phyloP scores from a whole-genome alignment of 768 basidiomycete genomes.

The Rhizopogon rudus region DNA sequence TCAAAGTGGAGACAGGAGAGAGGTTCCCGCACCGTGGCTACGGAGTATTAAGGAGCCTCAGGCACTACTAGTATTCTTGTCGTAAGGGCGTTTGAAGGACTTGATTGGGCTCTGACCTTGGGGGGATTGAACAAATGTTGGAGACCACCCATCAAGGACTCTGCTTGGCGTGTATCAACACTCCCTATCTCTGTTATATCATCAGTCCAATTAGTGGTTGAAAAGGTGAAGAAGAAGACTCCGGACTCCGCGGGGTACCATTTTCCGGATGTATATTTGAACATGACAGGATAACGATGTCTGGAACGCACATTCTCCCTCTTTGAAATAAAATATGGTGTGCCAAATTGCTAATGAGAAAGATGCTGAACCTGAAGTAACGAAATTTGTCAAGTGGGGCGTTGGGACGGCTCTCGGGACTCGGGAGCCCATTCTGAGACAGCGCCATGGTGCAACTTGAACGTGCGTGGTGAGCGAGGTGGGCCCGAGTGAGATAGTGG shows the following conservation, averaged over 20 bases:
- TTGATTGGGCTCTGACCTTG: neutral
- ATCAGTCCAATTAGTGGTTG: neutral
- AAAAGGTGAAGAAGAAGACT: neutral
- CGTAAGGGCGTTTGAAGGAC: neutral
- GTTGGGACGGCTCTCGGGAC: neutral
- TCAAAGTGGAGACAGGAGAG: neutral
- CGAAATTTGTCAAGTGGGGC: too few species aligned
- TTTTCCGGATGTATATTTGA: too few species aligned
- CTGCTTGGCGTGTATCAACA: neutral
- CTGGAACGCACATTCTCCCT: neutral
- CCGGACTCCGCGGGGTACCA: neutral
- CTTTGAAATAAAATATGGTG: neutral
- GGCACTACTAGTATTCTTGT: too few species aligned
- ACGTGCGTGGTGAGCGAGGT: too few species aligned
- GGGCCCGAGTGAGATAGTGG: too few species aligned
- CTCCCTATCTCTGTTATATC: neutral
- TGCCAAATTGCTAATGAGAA: neutral
- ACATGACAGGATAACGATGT: too few species aligned
- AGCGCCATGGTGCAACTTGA: too few species aligned
- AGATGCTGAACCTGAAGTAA: neutral
- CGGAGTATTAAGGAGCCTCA: neutral
- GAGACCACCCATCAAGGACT: neutral
- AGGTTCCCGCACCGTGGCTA: neutral
- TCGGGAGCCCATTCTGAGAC: neutral
- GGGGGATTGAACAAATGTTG: neutral